phyloP scores from a whole-genome alignment of 257 asterid genomes.

The Paulownia fortunei region DNA sequence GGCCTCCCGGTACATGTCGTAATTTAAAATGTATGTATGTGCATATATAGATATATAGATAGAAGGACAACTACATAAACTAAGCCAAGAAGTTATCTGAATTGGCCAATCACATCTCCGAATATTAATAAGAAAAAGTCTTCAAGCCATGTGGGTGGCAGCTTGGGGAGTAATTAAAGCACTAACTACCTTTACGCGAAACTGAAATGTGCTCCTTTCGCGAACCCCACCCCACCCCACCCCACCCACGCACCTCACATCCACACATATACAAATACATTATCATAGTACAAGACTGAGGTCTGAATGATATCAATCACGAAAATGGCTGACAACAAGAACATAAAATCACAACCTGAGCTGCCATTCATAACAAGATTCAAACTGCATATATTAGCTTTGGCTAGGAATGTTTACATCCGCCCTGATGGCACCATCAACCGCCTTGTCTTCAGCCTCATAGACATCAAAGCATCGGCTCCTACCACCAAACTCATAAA shows the following conservation, averaged over 20 bases:
- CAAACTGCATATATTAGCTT: not conserved
- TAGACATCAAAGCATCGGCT: slow-evolving; percentile 31
- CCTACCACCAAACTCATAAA: slow-evolving; percentile 37
- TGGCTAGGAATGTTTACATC: not conserved
- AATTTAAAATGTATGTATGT: too few relatives aligned
- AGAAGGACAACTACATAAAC: too few relatives aligned
- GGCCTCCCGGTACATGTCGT: too few relatives aligned
- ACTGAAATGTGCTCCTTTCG: not conserved
- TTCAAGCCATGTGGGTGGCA: not conserved
- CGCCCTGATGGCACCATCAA: slow-evolving; percentile 31
- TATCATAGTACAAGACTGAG: not conserved
- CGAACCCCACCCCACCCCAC: not conserved
- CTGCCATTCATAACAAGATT: slow-evolving; percentile 39
- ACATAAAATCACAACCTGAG: not conserved
- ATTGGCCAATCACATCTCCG: too few relatives aligned
- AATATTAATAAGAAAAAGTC: too few relatives aligned
- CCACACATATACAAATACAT: not conserved
- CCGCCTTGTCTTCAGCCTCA: slow-evolving; percentile 31
- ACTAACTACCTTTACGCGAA: not conserved
- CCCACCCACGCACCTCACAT: not conserved
- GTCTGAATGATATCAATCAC: slow-evolving; percentile 10
- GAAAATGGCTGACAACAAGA: slow-evolving; percentile 25
- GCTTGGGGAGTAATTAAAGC: not conserved
- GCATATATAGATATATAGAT: too few relatives aligned
- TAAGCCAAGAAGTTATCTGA: too few relatives aligned